These are phyloP conservation scores for Lichtheimia corymbifera DNA, from an alignment of 371 early-diverging fungal genomes.

Conservation along the genomic window DNA sequence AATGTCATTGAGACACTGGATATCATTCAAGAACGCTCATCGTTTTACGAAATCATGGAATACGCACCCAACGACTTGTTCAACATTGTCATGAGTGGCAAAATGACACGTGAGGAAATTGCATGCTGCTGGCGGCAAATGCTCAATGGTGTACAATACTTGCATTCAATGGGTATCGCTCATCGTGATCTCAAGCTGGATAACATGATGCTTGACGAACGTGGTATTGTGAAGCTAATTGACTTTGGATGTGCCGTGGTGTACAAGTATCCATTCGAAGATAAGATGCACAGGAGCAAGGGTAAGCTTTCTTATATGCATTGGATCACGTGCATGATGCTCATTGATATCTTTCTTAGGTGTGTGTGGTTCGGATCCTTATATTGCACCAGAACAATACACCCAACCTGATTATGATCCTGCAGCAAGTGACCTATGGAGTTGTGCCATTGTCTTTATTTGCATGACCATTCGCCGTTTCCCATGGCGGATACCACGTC, in stretches of 20 bases:
- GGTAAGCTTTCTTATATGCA: background rate
- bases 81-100: constrained; percentile 61
- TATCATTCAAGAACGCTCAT: constrained; percentile 61
- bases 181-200: constrained; percentile 87
- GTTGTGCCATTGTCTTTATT: constrained; percentile 59
- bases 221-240: constrained; percentile 77
- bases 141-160: constrained; percentile 65
- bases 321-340: no score
- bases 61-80: constrained; percentile 77
- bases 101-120: constrained; percentile 61
- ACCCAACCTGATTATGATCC: constrained; percentile 51
- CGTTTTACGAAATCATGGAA: constrained; percentile 74
- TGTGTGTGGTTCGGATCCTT: constrained; percentile 51
- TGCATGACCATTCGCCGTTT: constrained; percentile 71
- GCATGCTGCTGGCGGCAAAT: constrained; percentile 72
- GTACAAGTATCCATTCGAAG: constrained; percentile 65
- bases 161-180: constrained; percentile 74
- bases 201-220: constrained; percentile 69
- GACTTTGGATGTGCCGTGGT: constrained; percentile 90
- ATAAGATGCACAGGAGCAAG: constrained; percentile 17
- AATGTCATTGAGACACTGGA: constrained; percentile 85
- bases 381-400: constrained; percentile 62
- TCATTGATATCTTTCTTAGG: constrained; percentile 3
- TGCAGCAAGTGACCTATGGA: constrained; percentile 54
- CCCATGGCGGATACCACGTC: constrained; percentile 63